phyloP scores from a whole-genome alignment of 768 basidiomycete genomes.

The Candolleomyces aberdarensis region DNA sequence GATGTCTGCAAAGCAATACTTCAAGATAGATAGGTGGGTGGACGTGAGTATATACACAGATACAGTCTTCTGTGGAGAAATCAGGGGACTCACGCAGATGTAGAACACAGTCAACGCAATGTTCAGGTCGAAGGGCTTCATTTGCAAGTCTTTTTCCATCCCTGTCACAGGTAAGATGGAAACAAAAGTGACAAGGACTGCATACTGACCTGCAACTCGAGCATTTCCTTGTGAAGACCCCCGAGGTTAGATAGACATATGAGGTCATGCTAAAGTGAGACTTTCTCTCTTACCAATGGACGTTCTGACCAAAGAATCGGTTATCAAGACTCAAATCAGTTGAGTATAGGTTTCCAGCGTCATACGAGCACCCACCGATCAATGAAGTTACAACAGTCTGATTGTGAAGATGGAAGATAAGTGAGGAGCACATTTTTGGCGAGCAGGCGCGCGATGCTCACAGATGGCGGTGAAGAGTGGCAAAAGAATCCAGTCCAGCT shows the following conservation, averaged over 20 bases:
- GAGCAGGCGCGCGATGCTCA: slow-evolving; percentile 14
- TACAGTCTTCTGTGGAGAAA: not conserved
- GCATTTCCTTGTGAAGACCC: slow-evolving; percentile 11
- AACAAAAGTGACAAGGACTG: no score
- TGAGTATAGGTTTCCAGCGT: no score
- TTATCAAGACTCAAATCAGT: not conserved
- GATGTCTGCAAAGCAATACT: slow-evolving; percentile 35
- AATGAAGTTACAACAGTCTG: slow-evolving; percentile 36
- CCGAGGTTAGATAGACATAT: not conserved
- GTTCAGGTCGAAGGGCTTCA: slow-evolving; percentile 39
- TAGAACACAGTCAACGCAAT: slow-evolving; percentile 39
- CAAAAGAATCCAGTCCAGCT: slow-evolving; percentile 30
- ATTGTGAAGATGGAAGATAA: not conserved
- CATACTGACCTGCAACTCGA: slow-evolving; percentile 17
- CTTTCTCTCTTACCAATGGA: slow-evolving; percentile 16
- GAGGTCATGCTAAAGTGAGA: not conserved
- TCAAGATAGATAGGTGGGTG: not conserved
- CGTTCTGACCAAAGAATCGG: slow-evolving; percentile 2
- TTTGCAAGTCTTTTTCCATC: slow-evolving; percentile 37
- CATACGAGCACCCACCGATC: slow-evolving; percentile 22
- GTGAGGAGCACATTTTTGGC: not conserved
- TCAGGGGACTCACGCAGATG: slow-evolving; percentile 22
- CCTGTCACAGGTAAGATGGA: slow-evolving; percentile 16
- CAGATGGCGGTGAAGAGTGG: slow-evolving; percentile 37
- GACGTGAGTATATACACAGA: not conserved